Evolutionary conservation across 768 basidiomycete genomes (phyloP).

Genomic region (Hericium rajendrae): DNA sequence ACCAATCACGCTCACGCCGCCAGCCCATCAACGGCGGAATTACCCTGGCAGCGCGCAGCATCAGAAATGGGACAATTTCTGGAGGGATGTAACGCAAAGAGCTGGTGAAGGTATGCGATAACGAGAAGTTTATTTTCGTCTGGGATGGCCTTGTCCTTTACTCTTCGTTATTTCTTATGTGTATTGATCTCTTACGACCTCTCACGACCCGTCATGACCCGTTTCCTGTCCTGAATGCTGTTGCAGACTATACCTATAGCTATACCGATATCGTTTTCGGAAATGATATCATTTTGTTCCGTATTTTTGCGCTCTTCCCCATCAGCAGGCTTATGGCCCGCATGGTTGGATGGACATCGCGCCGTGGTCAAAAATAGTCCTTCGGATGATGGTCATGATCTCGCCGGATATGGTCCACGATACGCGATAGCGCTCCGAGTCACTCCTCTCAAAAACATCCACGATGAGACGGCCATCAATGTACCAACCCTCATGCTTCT

Average conservation of each 20-base stretch:
- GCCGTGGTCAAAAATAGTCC: slow-evolving; percentile 16
- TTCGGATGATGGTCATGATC: slow-evolving; percentile 18
- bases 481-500: slow-evolving; percentile 21
- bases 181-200: no score
- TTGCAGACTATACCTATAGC: no score
- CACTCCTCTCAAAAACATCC: background rate
- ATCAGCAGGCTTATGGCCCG: slow-evolving; percentile 18
- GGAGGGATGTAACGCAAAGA: no score
- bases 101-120: no score
- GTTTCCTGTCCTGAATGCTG: no score
- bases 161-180: no score
- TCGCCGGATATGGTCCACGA: slow-evolving; percentile 23
- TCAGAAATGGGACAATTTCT: no score
- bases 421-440: slow-evolving; percentile 7
- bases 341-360: slow-evolving; percentile 3
- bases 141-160: slow-evolving; percentile 3
- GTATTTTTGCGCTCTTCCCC: slow-evolving; percentile 21
- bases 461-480: slow-evolving; percentile 11
- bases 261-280: no score
- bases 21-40: no score
- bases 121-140: slow-evolving; percentile 9
- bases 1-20: slow-evolving; percentile 20
- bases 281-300: slow-evolving; percentile 17
- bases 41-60: no score
- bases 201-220: no score